These are phyloP conservation scores for Didymella glomerata DNA, from an alignment of 2,329 filamentous ascomycete species.

Conservation along the genomic window DNA sequence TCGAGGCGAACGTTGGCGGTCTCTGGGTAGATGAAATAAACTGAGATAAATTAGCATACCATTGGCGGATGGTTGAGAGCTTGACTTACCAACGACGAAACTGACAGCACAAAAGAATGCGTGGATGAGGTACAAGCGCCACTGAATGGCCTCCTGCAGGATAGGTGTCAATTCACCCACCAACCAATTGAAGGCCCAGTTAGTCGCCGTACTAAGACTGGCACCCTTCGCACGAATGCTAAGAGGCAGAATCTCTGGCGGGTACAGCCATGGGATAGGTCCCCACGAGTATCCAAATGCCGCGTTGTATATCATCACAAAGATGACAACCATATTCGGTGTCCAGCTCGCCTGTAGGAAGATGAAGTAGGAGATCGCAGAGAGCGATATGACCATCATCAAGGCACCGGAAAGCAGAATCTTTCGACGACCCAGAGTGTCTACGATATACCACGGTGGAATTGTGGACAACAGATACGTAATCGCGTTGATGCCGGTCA, in stretches of 20 bases:
- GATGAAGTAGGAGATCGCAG: constrained; percentile 93
- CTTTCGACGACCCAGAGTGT: constrained; percentile 85
- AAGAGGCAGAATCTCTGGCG: constrained; percentile 95
- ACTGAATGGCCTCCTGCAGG: constrained; percentile 88
- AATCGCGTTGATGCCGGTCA: constrained; percentile 95
- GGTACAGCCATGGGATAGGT: constrained; percentile 97
- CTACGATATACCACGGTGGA: constrained; percentile 96
- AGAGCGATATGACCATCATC: constrained; percentile 87
- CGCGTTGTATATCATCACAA: constrained; percentile 98
- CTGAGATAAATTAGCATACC: constrained; percentile 58
- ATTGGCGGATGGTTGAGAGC: not conserved
- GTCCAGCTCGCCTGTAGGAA: constrained; percentile 83
- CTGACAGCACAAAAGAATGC: constrained; percentile 96
- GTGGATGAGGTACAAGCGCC: constrained; percentile 93
- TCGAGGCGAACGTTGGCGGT: constrained; percentile 94
- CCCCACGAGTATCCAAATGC: constrained; percentile 98
- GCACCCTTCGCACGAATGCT: constrained; percentile 98
- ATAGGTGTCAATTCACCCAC: constrained; percentile 96
- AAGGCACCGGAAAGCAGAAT: constrained; percentile 91
- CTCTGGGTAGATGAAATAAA: constrained; percentile 97
- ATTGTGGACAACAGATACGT: constrained; percentile 92
- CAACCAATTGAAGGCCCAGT: constrained; percentile 98
- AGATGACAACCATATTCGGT: constrained; percentile 84
- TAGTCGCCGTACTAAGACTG: constrained; percentile 92
- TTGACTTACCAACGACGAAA: constrained; percentile 88